A percentile compares a stretch with the other conserved stretches of the same genome.
Conservation (phyloP, 768 basidiomycete species). For the Royoungia palumana region DNA sequence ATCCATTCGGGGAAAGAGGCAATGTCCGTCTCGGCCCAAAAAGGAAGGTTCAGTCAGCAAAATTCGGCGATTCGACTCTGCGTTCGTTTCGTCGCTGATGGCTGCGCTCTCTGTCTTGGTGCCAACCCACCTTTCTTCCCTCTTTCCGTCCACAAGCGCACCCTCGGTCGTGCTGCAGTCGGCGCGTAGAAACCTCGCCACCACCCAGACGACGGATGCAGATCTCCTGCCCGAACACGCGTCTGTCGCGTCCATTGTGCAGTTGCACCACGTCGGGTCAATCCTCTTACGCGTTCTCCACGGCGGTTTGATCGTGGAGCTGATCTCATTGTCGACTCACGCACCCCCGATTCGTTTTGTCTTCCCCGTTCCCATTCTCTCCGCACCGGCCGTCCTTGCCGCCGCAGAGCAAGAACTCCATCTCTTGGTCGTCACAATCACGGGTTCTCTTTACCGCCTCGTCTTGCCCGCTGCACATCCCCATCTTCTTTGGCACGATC, state of each 20-base stretch:
- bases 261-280: slow-evolving; percentile 56
- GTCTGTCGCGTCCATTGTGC: slow-evolving; percentile 54
- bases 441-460: slow-evolving; percentile 72
- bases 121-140: slow-evolving; percentile 61
- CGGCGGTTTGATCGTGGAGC: slow-evolving; percentile 68
- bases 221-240: slow-evolving; percentile 71
- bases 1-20: slow-evolving; percentile 20
- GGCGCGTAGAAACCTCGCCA: slow-evolving; percentile 49
- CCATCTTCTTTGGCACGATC: slow-evolving; percentile 56
- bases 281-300: slow-evolving; percentile 75
- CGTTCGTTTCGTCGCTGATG: slow-evolving; percentile 24
- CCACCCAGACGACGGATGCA: slow-evolving; percentile 38
- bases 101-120: slow-evolving; percentile 38
- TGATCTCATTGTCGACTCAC: slow-evolving; percentile 66
- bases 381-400: slow-evolving; percentile 62
- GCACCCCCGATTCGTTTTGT: slow-evolving; percentile 70
- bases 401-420: slow-evolving; percentile 51
- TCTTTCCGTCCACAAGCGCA: slow-evolving; percentile 51
- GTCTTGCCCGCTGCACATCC: slow-evolving; percentile 57
- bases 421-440: slow-evolving; percentile 62
- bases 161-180: slow-evolving; percentile 57
- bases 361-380: slow-evolving; percentile 67
- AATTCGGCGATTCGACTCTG: too few relatives aligned
- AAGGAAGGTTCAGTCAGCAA: slow-evolving; percentile 18
- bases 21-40: slow-evolving; percentile 25